Base-by-base conservation (phyloP, 352 stramenopile genomes). In the Pythium aquatile region DNA sequence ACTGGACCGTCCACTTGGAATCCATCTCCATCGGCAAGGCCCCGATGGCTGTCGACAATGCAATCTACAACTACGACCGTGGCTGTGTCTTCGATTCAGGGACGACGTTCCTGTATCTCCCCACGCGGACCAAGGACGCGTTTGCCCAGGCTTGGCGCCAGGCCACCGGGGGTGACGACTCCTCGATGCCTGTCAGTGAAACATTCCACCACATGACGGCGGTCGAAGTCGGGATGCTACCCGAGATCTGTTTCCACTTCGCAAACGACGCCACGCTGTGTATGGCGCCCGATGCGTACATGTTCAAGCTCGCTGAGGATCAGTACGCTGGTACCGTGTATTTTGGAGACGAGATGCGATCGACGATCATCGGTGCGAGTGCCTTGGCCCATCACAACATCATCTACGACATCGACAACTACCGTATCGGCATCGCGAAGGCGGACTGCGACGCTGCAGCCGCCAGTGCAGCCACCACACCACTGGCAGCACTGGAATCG, bases 21-120 rank as follows among this genome's bases (percentile, higher is more conserved):
- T 75, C 69, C 0, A 65, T 94, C 8, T 71, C 74, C 0, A 61
- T 94, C 16, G 85, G 81, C 8, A 52, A 58, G 26, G 20, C 56
- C 0, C 60, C 58, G 0, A 37, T 94, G 16, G 39, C 78, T 2
- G 57, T 90, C 14, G 56, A 77, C 39, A 61, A 30, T 4, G 54
- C 40, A 9, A 69, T 90, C 13, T 88, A 75, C 65, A 94, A 94
- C 58, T 63, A 59, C 2, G 72, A 90, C 48, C 78, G 81, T 1
- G 85, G 85, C 2, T 91, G 81, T 35, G 85, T 94, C 1, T 82
- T 94, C 11, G 85, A 94, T 68, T 90, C 79, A 63, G 85, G 85
- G 9, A 92, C 85, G 13, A 94, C 85, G 17, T 94, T 90, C 65
- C 51, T 94, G 49, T 92, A 94, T 55, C 62, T 94, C 49, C 85